A percentile compares a stretch with the other conserved stretches of the same genome.
Conservation (phyloP, 495 filamentous ascomycete genomes). For the Cryomyces minteri region DNA sequence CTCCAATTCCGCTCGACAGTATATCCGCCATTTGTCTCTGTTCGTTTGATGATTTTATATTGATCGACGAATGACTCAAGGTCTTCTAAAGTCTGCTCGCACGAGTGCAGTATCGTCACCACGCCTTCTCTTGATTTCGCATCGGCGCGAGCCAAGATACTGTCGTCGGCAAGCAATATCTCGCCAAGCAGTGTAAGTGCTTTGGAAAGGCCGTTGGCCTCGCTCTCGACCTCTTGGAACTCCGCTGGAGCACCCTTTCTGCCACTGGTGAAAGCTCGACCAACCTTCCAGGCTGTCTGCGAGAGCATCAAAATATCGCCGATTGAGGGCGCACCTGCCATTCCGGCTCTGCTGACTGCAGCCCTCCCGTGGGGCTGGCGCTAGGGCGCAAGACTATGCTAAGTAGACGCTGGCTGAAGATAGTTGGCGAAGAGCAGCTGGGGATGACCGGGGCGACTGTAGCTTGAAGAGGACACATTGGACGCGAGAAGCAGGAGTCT, state of each 20-base stretch:
- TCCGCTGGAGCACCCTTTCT: conserved; percentile 19
- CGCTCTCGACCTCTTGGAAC: conserved; percentile 22
- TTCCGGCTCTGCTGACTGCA: not conserved
- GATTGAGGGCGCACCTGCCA: conserved; percentile 7
- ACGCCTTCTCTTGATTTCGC: not conserved
- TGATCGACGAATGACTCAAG: conserved; percentile 21
- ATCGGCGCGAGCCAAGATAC: conserved; percentile 15
- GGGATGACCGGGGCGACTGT: no score
- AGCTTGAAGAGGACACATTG: no score
- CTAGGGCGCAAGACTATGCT: no score
- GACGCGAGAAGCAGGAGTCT: no score
- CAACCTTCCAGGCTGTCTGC: conserved; percentile 23
- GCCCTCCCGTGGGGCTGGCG: no score
- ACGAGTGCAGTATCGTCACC: conserved; percentile 11
- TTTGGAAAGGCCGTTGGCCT: conserved; percentile 19
- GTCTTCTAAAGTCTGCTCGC: conserved; percentile 16
- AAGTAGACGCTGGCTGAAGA: no score
- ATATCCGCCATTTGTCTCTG: conserved; percentile 17
- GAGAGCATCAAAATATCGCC: conserved; percentile 26
- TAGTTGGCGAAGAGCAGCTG: no score
- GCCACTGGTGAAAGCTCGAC: conserved; percentile 23
- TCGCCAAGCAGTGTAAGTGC: conserved; percentile 15
- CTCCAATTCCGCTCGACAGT: conserved; percentile 10
- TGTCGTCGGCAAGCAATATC: conserved; percentile 12
- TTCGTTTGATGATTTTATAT: conserved; percentile 8